phyloP scores from a whole-genome alignment of 2,329 filamentous ascomycete genomes.

The Exophiala sideris region DNA sequence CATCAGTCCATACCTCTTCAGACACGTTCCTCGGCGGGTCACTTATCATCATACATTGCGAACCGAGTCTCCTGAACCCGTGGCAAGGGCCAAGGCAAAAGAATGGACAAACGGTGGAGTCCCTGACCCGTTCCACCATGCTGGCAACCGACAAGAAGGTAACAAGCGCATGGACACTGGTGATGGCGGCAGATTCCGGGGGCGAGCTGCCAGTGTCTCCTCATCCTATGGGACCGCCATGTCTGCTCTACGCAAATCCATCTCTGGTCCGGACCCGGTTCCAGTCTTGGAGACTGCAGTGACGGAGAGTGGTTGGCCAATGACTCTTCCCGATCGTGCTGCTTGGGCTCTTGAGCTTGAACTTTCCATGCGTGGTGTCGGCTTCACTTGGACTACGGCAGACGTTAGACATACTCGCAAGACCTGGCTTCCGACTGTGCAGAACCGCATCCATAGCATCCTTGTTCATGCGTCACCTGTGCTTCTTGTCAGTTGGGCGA shows the following conservation, averaged over 20 bases:
- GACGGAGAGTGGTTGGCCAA: slow-evolving; percentile 41
- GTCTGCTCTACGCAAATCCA: slow-evolving; percentile 8
- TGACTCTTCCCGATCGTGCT: slow-evolving; percentile 38
- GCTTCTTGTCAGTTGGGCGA: slow-evolving; percentile 35
- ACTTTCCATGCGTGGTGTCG: slow-evolving; percentile 43
- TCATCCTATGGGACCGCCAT: not conserved
- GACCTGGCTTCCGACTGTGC: slow-evolving; percentile 42
- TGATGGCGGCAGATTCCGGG: not conserved
- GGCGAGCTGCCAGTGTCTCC: not conserved
- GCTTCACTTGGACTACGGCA: slow-evolving; percentile 46
- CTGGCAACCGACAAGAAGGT: not conserved
- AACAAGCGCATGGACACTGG: not conserved
- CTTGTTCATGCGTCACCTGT: slow-evolving; percentile 38
- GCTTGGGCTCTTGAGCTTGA: slow-evolving; percentile 46
- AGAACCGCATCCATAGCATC: slow-evolving; percentile 41
- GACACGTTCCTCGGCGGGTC: slow-evolving; percentile 42
- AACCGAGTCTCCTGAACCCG: slow-evolving; percentile 28
- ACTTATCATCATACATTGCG: slow-evolving; percentile 39
- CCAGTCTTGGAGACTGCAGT: slow-evolving; percentile 39
- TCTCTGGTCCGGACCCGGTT: slow-evolving; percentile 28
- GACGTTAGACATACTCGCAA: slow-evolving; percentile 44
- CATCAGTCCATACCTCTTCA: slow-evolving; percentile 40
- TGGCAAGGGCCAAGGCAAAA: slow-evolving; percentile 12
- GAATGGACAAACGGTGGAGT: slow-evolving; percentile 23
- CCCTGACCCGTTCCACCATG: slow-evolving; percentile 17